Evolutionary conservation across 116 monocot genomes (phyloP).

Genomic region (Trichopus zeylanicus): DNA sequence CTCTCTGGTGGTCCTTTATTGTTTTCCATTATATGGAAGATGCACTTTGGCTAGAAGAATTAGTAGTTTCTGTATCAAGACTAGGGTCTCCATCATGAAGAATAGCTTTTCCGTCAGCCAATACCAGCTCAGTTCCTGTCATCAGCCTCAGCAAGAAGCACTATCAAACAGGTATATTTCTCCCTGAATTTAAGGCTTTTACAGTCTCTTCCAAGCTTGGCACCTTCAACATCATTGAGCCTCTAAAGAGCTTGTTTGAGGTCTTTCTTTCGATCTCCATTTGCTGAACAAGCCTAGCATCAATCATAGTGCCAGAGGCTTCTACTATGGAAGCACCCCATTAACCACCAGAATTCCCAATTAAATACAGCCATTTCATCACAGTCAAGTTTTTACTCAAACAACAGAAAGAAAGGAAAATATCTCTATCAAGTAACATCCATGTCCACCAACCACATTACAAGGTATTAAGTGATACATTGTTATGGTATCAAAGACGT

Average conservation of each 20-base stretch:
- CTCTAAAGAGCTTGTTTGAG: too few relatives aligned
- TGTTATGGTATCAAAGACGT: too few relatives aligned
- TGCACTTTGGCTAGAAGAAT: slow-evolving; percentile 1
- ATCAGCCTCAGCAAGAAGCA: background rate
- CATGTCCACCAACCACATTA: background rate
- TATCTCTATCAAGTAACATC: too few relatives aligned
- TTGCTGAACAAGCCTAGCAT: background rate
- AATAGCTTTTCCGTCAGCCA: slow-evolving; percentile 1
- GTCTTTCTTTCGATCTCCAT: background rate
- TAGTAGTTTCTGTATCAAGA: too few relatives aligned
- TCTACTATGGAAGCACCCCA: background rate
- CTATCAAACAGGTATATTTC: background rate
- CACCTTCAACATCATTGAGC: too few relatives aligned
- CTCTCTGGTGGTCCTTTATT: too few relatives aligned
- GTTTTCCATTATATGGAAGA: too few relatives aligned
- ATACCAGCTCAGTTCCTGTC: background rate
- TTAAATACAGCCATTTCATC: background rate
- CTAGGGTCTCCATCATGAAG: background rate
- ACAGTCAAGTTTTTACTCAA: background rate
- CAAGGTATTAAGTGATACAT: too few relatives aligned
- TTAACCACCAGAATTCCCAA: background rate
- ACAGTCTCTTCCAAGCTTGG: too few relatives aligned
- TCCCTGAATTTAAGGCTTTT: too few relatives aligned
- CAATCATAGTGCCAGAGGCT: background rate
- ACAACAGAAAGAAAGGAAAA: too few relatives aligned